These are phyloP conservation scores for Orobanche coerulescens DNA, from an alignment of 257 asterid species.

Conservation along the genomic window DNA sequence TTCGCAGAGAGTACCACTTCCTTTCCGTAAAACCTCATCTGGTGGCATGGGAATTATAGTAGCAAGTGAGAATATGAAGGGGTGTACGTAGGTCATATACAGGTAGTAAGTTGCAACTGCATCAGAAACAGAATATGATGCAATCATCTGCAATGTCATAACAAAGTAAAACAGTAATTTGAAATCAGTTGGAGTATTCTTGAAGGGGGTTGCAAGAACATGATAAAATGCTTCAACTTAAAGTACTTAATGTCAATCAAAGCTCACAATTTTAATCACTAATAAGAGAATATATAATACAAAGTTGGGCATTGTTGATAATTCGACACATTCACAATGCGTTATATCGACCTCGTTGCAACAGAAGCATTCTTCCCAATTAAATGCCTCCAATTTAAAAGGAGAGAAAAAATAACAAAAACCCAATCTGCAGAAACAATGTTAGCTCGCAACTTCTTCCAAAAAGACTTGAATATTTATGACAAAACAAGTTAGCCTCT, in stretches of 20 bases:
- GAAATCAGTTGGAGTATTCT: conserved; percentile 11
- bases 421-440: conserved; percentile 2
- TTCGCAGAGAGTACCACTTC: conserved; percentile 98
- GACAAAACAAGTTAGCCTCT: not conserved
- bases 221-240: conserved; percentile 7
- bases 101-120: conserved; percentile 97
- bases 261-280: conserved; percentile 5
- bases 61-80: conserved; percentile 95
- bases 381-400: not conserved
- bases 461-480: not conserved
- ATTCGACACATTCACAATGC: no score
- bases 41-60: conserved; percentile 99
- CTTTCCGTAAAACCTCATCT: conserved; percentile 96
- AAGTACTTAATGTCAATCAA: no score
- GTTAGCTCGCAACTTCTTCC: conserved; percentile 14
- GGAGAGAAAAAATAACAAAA: conserved; percentile 2
- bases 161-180: conserved; percentile 13
- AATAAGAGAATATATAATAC: no score
- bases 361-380: not conserved
- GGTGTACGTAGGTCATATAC: conserved; percentile 96
- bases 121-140: conserved; percentile 97
- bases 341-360: no score
- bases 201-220: not conserved
- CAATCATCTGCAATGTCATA: conserved; percentile 83
- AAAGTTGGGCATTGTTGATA: no score